phyloP scores from a whole-genome alignment of 148 eudicot genomes.

The Bassia scoparia region DNA sequence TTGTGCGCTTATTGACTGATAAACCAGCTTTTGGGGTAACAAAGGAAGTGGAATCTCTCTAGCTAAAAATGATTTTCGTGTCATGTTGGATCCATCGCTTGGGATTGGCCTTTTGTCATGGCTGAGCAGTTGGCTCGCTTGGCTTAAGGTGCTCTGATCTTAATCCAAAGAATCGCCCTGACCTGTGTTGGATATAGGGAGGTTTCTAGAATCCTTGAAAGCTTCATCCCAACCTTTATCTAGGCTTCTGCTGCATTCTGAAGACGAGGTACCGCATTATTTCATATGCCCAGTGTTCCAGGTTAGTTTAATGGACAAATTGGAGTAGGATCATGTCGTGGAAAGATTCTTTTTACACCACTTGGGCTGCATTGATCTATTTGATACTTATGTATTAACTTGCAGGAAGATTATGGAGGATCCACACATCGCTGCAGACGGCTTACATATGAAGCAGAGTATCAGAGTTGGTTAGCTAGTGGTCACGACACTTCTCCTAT shows the following conservation, averaged over 20 bases:
- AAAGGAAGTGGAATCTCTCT: conserved; percentile 57
- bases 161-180: conserved; percentile 47
- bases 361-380: not conserved
- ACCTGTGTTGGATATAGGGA: conserved; percentile 64
- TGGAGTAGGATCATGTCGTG: not conserved
- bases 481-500: conserved; percentile 78
- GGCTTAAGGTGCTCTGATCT: conserved; percentile 65
- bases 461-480: conserved; percentile 65
- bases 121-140: conserved; percentile 68
- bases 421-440: conserved; percentile 86
- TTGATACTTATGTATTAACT: not conserved
- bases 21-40: conserved; percentile 49
- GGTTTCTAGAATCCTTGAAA: conserved; percentile 66
- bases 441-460: conserved; percentile 72
- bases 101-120: conserved; percentile 88
- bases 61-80: conserved; percentile 44
- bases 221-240: conserved; percentile 43
- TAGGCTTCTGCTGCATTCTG: conserved; percentile 25
- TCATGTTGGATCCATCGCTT: conserved; percentile 71
- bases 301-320: conserved; percentile 33
- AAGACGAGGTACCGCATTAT: conserved; percentile 48
- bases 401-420: conserved; percentile 86
- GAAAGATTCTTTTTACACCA: not conserved
- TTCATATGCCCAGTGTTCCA: conserved; percentile 78
- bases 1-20: conserved; percentile 60